Percentiles rank a stretch among this genome's conserved stretches.
Conservation (phyloP, 2,329 filamentous ascomycete genomes). For the Zymoseptoria ardabiliae region DNA sequence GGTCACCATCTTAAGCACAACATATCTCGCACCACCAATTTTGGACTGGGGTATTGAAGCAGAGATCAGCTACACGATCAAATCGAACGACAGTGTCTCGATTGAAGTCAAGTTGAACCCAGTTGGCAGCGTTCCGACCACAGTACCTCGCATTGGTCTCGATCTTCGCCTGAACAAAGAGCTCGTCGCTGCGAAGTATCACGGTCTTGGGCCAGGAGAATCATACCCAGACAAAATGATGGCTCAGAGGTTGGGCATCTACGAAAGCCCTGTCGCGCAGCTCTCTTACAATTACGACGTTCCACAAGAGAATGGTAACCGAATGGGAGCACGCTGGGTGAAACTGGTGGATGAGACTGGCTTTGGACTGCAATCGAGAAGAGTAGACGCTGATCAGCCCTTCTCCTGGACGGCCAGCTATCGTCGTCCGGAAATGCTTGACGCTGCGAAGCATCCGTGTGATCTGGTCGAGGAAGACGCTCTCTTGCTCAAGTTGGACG, state of each 20-base stretch:
- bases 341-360: constrained; percentile 20
- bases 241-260: constrained; percentile 49
- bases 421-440: constrained; percentile 7
- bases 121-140: constrained; percentile 37
- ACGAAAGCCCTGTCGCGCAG: constrained; percentile 37
- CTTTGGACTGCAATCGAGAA: constrained; percentile 29
- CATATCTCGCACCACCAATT: constrained; percentile 47
- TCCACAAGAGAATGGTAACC: constrained; percentile 60
- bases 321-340: constrained; percentile 53
- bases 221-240: constrained; percentile 58
- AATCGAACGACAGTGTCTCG: neutral
- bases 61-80: constrained; percentile 46
- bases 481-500: constrained; percentile 4
- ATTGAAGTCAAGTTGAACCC: constrained; percentile 3
- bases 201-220: constrained; percentile 56
- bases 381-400: constrained; percentile 3
- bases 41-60: constrained; percentile 49
- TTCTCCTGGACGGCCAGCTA: constrained; percentile 14
- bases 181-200: constrained; percentile 48
- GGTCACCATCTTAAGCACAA: constrained; percentile 9
- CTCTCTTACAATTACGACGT: constrained; percentile 56
- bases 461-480: constrained; percentile 10
- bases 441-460: constrained; percentile 10
- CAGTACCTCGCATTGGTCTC: constrained; percentile 55
- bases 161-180: constrained; percentile 44